Percentiles rank a stretch among this genome's conserved stretches.
Conservation (phyloP, 176 grass and related monocot species). For the Bromus sterilis region DNA sequence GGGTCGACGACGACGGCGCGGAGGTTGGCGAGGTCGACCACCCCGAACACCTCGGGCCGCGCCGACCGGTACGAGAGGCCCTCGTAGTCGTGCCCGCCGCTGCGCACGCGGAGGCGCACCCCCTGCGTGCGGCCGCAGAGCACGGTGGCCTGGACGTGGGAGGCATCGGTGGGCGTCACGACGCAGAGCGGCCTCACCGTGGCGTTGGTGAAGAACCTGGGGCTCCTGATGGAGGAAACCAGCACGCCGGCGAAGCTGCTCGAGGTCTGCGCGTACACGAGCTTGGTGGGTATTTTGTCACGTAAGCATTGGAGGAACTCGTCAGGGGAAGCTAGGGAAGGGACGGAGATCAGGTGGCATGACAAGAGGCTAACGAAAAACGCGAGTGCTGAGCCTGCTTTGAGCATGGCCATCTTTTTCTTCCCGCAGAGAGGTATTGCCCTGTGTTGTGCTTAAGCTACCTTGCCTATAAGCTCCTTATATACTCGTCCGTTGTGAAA, state of each 20-base stretch:
- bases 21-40: slow-evolving; percentile 43
- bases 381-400: not conserved
- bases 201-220: slow-evolving; percentile 12
- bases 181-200: slow-evolving; percentile 53
- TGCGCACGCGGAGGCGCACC: slow-evolving; percentile 47
- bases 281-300: not conserved
- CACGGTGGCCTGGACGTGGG: slow-evolving; percentile 51
- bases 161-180: slow-evolving; percentile 25
- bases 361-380: not conserved
- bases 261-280: slow-evolving; percentile 24
- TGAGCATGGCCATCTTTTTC: not conserved
- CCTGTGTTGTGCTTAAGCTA: not conserved
- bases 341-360: not conserved
- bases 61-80: slow-evolving; percentile 52
- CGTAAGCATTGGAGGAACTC: slow-evolving; percentile 47
- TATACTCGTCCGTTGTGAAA: no score
- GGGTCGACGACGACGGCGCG: slow-evolving; percentile 15
- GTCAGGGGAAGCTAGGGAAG: slow-evolving; percentile 9
- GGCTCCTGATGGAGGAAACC: slow-evolving; percentile 46
- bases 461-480: not conserved
- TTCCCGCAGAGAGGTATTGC: not conserved
- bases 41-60: slow-evolving; percentile 15
- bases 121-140: slow-evolving; percentile 24
- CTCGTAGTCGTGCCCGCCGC: slow-evolving; percentile 77
- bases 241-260: slow-evolving; percentile 40